Conservation (phyloP, 768 basidiomycete species). For the Russula earlei region DNA sequence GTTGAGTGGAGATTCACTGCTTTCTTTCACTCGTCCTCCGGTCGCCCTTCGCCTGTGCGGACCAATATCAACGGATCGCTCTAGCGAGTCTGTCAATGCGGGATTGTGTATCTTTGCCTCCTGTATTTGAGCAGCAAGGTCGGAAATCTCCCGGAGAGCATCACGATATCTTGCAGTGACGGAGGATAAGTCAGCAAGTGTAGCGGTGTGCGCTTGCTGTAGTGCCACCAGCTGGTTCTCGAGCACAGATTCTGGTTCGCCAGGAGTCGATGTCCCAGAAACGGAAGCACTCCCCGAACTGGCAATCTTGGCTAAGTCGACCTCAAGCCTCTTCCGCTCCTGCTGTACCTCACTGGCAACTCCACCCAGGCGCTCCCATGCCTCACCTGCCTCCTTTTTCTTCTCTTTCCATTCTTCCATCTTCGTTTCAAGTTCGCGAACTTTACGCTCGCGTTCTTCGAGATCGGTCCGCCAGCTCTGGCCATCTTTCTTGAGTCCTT, state of each 20-base stretch:
- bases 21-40: slow-evolving; percentile 40
- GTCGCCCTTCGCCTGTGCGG: slow-evolving; percentile 46
- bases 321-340: slow-evolving; percentile 59
- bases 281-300: slow-evolving; percentile 25
- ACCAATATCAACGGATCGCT: slow-evolving; percentile 37
- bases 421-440: slow-evolving; percentile 68
- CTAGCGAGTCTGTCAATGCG: slow-evolving; percentile 35
- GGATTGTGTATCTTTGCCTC: slow-evolving; percentile 66
- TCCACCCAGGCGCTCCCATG: slow-evolving; percentile 53
- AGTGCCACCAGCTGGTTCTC: slow-evolving; percentile 61
- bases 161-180: slow-evolving; percentile 80
- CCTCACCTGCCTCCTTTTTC: slow-evolving; percentile 56
- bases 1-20: slow-evolving; percentile 39
- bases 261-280: slow-evolving; percentile 26
- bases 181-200: slow-evolving; percentile 67
- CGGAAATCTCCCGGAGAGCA: slow-evolving; percentile 86
- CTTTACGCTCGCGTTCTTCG: slow-evolving; percentile 69
- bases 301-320: slow-evolving; percentile 22
- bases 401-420: slow-evolving; percentile 72
- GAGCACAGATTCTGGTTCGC: slow-evolving; percentile 31
- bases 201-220: slow-evolving; percentile 75
- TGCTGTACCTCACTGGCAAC: slow-evolving; percentile 63
- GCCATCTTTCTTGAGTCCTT: slow-evolving; percentile 59
- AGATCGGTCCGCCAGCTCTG: slow-evolving; percentile 79
- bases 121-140: slow-evolving; percentile 83